Base-by-base conservation (phyloP, 163 green algal species). In the Volvox carteri region DNA sequence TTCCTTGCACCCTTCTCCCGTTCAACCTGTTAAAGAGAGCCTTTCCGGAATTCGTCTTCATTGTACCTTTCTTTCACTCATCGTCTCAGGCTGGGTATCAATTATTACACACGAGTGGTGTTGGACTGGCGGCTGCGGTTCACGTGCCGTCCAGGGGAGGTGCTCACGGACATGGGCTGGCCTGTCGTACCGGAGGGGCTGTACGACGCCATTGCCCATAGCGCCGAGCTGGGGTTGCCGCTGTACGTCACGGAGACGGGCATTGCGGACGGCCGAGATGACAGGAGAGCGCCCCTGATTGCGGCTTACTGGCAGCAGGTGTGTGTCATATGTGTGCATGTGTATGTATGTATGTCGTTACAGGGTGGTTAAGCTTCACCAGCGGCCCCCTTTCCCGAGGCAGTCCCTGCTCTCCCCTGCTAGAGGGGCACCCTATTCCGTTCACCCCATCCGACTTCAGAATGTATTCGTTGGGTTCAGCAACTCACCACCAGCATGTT, bases 101-200 rank as follows among this genome's bases (percentile, higher is more conserved):
- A 98, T 91, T 98, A 97, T 93, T 98, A 98, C 92, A 94, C 72
- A 1, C 68, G 83, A 25, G 75, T 77, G 14, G 76, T 93, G 86
- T 80, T 96, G 8, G 90, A 65, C 58, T 94, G 92, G 91, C 89
- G 85, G 39, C 88, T 97, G 39, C 75, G 80, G 73, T 93, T 95
- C 23, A 87, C 81, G 8, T 92, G 90, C 84, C 84, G 84, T 3
- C 84, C 72, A 0, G 93, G 93, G 2, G 96, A 98, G 84, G 84
- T 95, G 28, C 97, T 97, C 93, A 98, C 95, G 0, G 96, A 98
- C 92, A 98, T 98, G 95, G 95, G 94, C 21, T 98, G 97, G 86
- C 92, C 93, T 30, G 89, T 95, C 39, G 92, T 94, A 62, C 89
- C 91, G 16, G 76, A 90, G 54, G 94, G 93, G 2, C 84, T 96